phyloP scores from a whole-genome alignment of 768 basidiomycete species.

The Sutorius australiensis region DNA sequence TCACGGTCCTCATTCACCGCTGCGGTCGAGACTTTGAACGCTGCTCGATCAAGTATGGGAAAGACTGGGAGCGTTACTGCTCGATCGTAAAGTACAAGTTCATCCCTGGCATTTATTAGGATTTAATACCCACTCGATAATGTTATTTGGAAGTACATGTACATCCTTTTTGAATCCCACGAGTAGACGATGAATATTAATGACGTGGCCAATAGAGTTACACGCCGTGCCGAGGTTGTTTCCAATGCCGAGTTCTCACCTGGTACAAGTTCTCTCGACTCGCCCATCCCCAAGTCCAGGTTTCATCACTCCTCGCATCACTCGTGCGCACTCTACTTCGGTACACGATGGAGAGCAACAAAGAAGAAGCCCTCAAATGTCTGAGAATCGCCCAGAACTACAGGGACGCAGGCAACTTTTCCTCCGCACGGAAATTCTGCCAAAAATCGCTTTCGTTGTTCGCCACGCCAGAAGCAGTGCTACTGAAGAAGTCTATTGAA shows the following conservation, averaged over 20 bases:
- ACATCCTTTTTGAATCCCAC: neutral
- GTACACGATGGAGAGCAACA: slow-evolving; percentile 74
- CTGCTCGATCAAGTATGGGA: slow-evolving; percentile 88
- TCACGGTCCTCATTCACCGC: slow-evolving; percentile 86
- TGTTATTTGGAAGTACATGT: slow-evolving; percentile 4
- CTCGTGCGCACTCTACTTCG: slow-evolving; percentile 2
- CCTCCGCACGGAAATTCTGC: slow-evolving; percentile 83
- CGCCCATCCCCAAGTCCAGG: neutral
- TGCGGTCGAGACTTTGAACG: slow-evolving; percentile 93
- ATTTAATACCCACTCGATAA: slow-evolving; percentile 11
- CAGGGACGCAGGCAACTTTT: slow-evolving; percentile 62
- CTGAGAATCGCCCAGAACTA: slow-evolving; percentile 76
- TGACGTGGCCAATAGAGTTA: slow-evolving; percentile 7
- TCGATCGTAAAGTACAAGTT: slow-evolving; percentile 85
- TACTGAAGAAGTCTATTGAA: slow-evolving; percentile 65
- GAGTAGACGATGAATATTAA: neutral
- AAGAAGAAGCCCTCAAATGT: slow-evolving; percentile 83
- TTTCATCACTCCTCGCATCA: slow-evolving; percentile 8
- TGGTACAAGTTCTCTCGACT: slow-evolving; percentile 1
- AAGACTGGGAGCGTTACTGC: slow-evolving; percentile 93
- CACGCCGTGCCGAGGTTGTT: slow-evolving; percentile 1
- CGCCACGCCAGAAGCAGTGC: slow-evolving; percentile 69
- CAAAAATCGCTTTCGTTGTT: slow-evolving; percentile 84
- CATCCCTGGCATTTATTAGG: slow-evolving; percentile 80
- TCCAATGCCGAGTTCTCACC: slow-evolving; percentile 24